These are phyloP conservation scores for Pyrus communis DNA, from an alignment of 306 rosid genomes.

Conservation along the genomic window DNA sequence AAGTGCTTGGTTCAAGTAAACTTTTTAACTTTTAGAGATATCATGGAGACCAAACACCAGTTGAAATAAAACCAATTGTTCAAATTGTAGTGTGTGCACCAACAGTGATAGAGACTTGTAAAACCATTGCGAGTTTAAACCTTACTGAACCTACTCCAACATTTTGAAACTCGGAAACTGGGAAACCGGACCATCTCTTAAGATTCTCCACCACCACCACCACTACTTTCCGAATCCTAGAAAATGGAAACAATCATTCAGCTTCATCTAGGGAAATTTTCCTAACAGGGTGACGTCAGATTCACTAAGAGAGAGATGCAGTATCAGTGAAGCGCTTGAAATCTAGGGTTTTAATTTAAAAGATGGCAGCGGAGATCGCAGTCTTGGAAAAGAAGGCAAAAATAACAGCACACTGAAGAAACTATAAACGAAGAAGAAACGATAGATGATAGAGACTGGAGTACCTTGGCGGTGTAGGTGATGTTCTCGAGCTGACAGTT, in stretches of 20 bases:
- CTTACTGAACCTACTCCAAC: not conserved
- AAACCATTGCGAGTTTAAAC: not conserved
- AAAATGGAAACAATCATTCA: not conserved
- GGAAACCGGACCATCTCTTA: not conserved
- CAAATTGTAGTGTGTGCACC: too few species aligned
- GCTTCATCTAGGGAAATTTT: not conserved
- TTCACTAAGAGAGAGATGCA: not conserved
- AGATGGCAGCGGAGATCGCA: not conserved
- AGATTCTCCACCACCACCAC: not conserved
- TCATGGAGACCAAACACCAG: not conserved
- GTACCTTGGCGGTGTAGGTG: slow-evolving; percentile 95
- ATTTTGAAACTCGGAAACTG: not conserved
- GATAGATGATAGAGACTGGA: not conserved
- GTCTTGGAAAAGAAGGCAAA: not conserved
- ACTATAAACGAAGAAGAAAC: not conserved
- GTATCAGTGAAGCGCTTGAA: not conserved
- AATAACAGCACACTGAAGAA: not conserved
- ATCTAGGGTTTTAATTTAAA: slow-evolving; percentile 4
- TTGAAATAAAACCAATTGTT: too few species aligned
- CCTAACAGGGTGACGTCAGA: not conserved
- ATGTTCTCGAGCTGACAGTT: slow-evolving; percentile 97
- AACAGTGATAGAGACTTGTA: not conserved
- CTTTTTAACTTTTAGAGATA: not conserved
- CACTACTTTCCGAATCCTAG: not conserved
- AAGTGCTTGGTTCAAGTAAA: not conserved